A percentile compares a stretch with the other conserved stretches of the same genome.
Evolutionary conservation across 306 rosid genomes (phyloP).

Genomic region (Trifolium repens): DNA sequence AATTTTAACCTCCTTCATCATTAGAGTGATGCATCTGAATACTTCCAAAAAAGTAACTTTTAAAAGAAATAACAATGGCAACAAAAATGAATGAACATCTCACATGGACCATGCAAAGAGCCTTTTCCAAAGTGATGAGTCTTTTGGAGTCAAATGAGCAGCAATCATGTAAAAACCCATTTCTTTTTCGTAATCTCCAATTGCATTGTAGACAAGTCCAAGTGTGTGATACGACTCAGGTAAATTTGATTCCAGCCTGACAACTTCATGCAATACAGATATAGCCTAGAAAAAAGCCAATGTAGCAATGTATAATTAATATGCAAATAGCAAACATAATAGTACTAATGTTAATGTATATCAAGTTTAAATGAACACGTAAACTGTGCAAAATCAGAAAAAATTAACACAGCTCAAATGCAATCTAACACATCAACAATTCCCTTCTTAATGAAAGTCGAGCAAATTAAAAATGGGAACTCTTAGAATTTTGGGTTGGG

Average conservation of each 20-base stretch:
- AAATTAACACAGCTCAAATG: neutral
- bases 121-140: constrained; percentile 75
- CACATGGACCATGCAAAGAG: constrained; percentile 73
- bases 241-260: constrained; percentile 76
- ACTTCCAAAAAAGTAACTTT: constrained; percentile 32
- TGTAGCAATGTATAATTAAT: constrained; percentile 26
- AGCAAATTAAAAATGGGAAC: neutral
- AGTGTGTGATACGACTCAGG: constrained; percentile 87
- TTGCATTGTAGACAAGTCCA: constrained; percentile 66
- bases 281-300: constrained; percentile 66
- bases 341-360: constrained; percentile 7
- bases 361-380: constrained; percentile 20
- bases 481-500: neutral
- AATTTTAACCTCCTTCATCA: neutral
- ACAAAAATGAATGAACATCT: constrained; percentile 45
- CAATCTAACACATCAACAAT: neutral
- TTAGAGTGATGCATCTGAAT: constrained; percentile 11
- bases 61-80: constrained; percentile 36
- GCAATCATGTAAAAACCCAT: constrained; percentile 79
- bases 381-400: constrained; percentile 33
- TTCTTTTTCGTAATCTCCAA: constrained; percentile 64
- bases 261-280: constrained; percentile 65
- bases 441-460: neutral
- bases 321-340: neutral
- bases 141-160: constrained; percentile 75